Evolutionary conservation across 345 rosid genomes (phyloP).

Genomic region (Streptanthus diversifolius): DNA sequence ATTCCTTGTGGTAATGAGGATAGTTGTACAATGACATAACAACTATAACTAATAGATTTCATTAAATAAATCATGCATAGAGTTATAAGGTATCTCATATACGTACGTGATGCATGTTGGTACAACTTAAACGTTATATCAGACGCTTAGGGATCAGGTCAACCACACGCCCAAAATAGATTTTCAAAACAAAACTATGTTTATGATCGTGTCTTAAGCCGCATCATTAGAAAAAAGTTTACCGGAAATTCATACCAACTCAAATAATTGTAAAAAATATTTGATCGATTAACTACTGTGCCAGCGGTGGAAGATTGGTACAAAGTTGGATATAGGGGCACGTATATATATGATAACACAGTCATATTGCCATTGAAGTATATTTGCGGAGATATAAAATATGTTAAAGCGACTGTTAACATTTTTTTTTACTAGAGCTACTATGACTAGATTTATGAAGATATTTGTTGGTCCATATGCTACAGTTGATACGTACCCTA

Average conservation of each 20-base stretch:
- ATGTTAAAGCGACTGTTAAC: too few relatives aligned
- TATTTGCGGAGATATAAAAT: not conserved
- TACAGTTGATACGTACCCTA: not conserved
- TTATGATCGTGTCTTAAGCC: not conserved
- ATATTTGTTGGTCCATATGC: not conserved
- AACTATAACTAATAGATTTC: not conserved
- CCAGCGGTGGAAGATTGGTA: not conserved
- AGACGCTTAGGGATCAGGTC: not conserved
- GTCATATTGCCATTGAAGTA: not conserved
- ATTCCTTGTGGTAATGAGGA: not conserved
- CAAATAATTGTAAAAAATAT: not conserved
- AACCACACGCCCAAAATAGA: not conserved
- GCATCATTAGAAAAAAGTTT: not conserved
- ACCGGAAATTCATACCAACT: not conserved
- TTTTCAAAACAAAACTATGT: not conserved
- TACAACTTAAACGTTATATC: not conserved
- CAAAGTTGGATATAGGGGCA: not conserved
- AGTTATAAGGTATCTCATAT: not conserved
- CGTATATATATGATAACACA: not conserved
- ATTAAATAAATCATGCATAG: not conserved
- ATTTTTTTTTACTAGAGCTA: too few relatives aligned
- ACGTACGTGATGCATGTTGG: not conserved
- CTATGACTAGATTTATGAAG: not conserved
- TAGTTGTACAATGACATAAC: constrained; percentile 10
- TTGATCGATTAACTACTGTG: not conserved